These are phyloP conservation scores for Leishmania aethiopica DNA, from an alignment of 208 protist species.

Conservation along the genomic window DNA sequence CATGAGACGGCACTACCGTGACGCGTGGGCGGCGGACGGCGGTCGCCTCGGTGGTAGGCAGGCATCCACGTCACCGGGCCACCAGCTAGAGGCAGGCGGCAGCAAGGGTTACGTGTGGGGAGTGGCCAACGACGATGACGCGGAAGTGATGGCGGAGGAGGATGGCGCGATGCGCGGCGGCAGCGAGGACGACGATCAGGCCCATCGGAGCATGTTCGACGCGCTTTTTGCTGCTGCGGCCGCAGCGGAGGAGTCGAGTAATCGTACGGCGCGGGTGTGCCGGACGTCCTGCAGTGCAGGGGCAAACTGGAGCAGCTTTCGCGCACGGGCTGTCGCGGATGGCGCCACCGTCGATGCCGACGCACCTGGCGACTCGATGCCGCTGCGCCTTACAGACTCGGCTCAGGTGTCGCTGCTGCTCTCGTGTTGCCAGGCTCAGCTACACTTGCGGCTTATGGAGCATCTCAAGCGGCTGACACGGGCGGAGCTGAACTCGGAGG, in stretches of 20 bases:
- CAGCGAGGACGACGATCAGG: background rate
- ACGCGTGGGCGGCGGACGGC: conserved; percentile 18
- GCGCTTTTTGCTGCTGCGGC: conserved; percentile 17
- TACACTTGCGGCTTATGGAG: conserved; percentile 28
- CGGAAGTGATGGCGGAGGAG: background rate
- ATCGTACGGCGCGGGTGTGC: background rate
- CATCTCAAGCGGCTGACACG: conserved; percentile 22
- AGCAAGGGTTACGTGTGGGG: background rate
- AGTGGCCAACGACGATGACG: conserved; percentile 3
- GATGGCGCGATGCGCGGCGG: background rate
- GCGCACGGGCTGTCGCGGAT: background rate
- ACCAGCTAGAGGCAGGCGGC: background rate
- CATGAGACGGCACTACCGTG: conserved; percentile 7
- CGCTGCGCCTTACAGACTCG: conserved; percentile 11
- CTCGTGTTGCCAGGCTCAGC: conserved; percentile 39
- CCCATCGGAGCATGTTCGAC: conserved; percentile 29
- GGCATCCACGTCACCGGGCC: background rate
- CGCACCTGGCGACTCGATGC: background rate
- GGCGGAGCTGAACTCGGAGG: conserved; percentile 18
- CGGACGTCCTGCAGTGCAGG: background rate
- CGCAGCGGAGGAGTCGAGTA: background rate
- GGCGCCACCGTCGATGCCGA: background rate
- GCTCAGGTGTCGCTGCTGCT: conserved; percentile 31
- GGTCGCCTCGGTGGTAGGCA: background rate
- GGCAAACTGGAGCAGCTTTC: background rate